Base-by-base conservation (phyloP, 23 red algal species). In the Chondrus crispus region DNA sequence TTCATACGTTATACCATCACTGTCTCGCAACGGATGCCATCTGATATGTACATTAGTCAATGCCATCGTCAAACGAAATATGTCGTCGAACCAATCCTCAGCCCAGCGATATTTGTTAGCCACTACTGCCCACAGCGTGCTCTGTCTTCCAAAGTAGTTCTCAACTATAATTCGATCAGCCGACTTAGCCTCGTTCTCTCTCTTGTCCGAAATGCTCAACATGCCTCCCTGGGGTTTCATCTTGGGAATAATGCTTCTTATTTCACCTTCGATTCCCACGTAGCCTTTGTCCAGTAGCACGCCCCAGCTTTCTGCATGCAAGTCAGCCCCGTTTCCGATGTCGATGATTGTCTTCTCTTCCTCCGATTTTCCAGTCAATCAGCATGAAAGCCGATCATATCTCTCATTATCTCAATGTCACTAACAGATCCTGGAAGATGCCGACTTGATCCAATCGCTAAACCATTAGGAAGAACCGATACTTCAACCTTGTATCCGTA, bases 161-260 rank as follows among this genome's bases (percentile, higher is more conserved):
- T 83, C 50, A 2, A 83, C 46, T 4, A 62, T 83, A 30, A 83
- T 83, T 42, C 79, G 10, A 62, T 83, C 79, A 41, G 79, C 57
- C 3, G 79, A 60, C 41, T 62, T 83, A 18, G 57, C 63, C 26
- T 13, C 41, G 41, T 83, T 60, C 22, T 24, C 26, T 16, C 14
- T 10, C 18, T 62, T 40, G 33, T 83, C 50, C 18, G 11, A 3
- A 3, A 22, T 19, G 44, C 3, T 5, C 24, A 83, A 54, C 3
- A 62, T 26, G 35, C 33, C 48, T 44, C 52, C 4, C 3, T 10
- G 4, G n/a, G 79, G 79, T 4, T 62, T 83, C 63, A 35, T 83
- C 26, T 40, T 83, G 19, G 79, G 79, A 62, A 38, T 7, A 62
- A 83, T 8, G 10, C 8, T 32, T 5, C 55, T 12, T 10, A 62